phyloP scores from a whole-genome alignment of 2,329 filamentous ascomycete genomes.

The Cercospora sp. region DNA sequence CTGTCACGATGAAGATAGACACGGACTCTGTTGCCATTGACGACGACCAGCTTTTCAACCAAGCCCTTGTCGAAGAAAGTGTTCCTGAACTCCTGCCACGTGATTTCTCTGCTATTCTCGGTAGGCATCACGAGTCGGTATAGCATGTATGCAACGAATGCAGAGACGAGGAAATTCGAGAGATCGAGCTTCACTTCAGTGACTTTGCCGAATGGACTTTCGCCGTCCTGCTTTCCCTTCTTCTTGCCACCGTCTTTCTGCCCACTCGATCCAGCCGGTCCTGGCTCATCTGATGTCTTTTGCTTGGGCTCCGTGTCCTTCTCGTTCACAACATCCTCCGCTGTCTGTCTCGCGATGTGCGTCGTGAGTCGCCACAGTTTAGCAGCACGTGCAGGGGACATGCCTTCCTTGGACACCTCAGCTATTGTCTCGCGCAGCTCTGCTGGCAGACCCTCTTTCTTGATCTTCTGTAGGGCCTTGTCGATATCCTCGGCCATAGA shows the following conservation, averaged over 20 bases:
- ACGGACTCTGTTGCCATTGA: constrained; percentile 74
- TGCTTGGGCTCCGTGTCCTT: constrained; percentile 43
- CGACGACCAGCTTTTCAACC: constrained; percentile 84
- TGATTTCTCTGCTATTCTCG: constrained; percentile 76
- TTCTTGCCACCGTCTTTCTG: constrained; percentile 45
- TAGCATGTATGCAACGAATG: constrained; percentile 63
- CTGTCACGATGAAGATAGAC: constrained; percentile 79
- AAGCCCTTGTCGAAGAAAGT: constrained; percentile 95
- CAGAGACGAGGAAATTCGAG: constrained; percentile 57
- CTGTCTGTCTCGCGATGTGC: constrained; percentile 56
- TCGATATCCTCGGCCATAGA: constrained; percentile 62
- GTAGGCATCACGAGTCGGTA: constrained; percentile 66
- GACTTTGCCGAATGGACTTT: constrained; percentile 42
- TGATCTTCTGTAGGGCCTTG: constrained; percentile 62
- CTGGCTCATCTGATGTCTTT: constrained; percentile 48
- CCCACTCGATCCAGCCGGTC: constrained; percentile 42
- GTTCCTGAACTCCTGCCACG: constrained; percentile 93
- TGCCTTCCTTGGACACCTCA: constrained; percentile 53
- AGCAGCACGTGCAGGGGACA: constrained; percentile 63
- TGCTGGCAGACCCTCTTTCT: constrained; percentile 67
- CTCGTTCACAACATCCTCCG: constrained; percentile 43
- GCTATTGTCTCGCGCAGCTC: constrained; percentile 67
- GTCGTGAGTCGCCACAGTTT: constrained; percentile 60
- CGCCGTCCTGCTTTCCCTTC: constrained; percentile 31
- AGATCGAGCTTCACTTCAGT: constrained; percentile 57